Base-by-base conservation (phyloP, 2,329 filamentous ascomycete species). In the Huntiella savannae region DNA sequence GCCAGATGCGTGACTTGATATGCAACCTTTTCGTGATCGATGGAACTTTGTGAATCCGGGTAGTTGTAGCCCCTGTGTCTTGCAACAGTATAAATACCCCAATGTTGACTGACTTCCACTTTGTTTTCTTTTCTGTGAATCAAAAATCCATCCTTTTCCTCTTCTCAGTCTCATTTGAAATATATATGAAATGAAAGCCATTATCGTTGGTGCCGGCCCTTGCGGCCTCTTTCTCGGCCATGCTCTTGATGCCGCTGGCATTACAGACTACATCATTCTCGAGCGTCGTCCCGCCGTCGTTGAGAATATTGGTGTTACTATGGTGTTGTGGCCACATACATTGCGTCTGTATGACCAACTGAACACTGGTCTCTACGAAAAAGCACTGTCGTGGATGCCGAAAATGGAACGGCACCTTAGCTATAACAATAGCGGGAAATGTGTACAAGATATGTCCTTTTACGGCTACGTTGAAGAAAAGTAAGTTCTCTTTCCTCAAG, bases 121-220 rank as follows among this genome's bases (percentile, higher is more conserved):
- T 36, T 11, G 7, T 15, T 13, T 15, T 36, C 12, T 12, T n/a
- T 36, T 36, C 11, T 36, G 11, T 36, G 34, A 28, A 28, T 10
- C 22, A 28, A 8, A 28, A 10, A 28, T 10, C 3, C 11, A 36
- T 36, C 5, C 12, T 36, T 12, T 36, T 6, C 34, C 4, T 36
- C 34, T 12, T 1, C 22, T 13, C 39, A 17, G n/a, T n/a, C 5
- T 8, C 22, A 33, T 28, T 6, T n/a, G 10, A 42, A 3, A 10
- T 12, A 7, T 13, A 38, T 16, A 38, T 37, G 19, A n/a, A 7
- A 48, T 51, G 47, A 50, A 50, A 37, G 54, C 52, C 12, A 56
- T 61, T 42, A 53, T 61, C 33, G 45, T 61, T 19, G 59, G 59
- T 37, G 55, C 54, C 13, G 58, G 59, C 11, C 70, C 67, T 46